Evolutionary conservation across 1,284 basidiomycete genomes (phyloP).

Genomic region (Melampsora abietis-canadensis): DNA sequence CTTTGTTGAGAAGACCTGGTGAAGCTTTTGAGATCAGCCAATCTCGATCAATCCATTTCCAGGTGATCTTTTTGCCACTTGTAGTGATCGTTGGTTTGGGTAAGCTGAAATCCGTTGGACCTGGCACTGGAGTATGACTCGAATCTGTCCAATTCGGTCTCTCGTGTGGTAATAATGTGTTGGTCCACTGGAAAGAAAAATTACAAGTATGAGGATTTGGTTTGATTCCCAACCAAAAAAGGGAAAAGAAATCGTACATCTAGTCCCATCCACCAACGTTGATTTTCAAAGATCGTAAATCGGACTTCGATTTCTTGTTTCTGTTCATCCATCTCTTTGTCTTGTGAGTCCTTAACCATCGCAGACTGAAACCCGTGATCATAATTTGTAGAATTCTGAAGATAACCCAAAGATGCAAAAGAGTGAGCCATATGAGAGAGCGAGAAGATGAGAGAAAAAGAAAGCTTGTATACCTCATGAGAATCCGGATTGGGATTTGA

Average conservation of each 20-base stretch:
- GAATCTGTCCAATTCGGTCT: slow-evolving; percentile 51
- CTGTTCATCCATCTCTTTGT: background rate
- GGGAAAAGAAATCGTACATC: slow-evolving; percentile 44
- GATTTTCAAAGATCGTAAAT: slow-evolving; percentile 53
- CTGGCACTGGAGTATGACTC: slow-evolving; percentile 51
- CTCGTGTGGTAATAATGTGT: slow-evolving; percentile 53
- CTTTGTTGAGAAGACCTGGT: background rate
- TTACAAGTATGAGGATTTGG: background rate
- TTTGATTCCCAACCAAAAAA: background rate
- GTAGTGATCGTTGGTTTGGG: slow-evolving; percentile 48
- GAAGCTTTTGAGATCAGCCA: slow-evolving; percentile 51
- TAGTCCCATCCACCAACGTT: slow-evolving; percentile 54
- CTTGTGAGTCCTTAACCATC: background rate
- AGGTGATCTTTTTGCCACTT: slow-evolving; percentile 48
- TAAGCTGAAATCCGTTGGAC: slow-evolving; percentile 51
- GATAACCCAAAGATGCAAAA: background rate
- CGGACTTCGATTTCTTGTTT: slow-evolving; percentile 51
- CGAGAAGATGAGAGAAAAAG: background rate
- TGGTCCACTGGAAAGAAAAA: slow-evolving; percentile 48
- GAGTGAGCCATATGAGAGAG: background rate
- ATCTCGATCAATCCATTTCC: slow-evolving; percentile 53
- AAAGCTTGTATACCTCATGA: background rate
- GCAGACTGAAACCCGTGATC: slow-evolving; percentile 14
- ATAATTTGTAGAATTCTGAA: slow-evolving; percentile 8
- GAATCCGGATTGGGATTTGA: slow-evolving; percentile 9